phyloP scores from a whole-genome alignment of 2,329 filamentous ascomycete genomes.

The Cladorrhinum sp. region DNA sequence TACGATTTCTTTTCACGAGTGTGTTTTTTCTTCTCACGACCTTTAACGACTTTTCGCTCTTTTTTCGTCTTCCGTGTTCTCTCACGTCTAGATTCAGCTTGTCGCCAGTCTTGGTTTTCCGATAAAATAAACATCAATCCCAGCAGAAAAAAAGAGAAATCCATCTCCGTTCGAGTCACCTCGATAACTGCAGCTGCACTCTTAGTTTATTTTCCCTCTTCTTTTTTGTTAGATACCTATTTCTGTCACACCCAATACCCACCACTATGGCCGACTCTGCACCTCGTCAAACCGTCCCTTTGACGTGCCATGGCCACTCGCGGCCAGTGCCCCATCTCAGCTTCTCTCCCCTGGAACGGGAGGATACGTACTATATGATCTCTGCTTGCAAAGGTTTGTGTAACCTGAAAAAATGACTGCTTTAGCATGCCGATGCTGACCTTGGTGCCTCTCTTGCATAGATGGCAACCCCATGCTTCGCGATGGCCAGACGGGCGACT shows the following conservation, averaged over 20 bases:
- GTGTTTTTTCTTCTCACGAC: constrained; percentile 23
- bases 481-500: constrained; percentile 92
- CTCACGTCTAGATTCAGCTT: constrained; percentile 7
- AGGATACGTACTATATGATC: constrained; percentile 85
- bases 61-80: constrained; percentile 3
- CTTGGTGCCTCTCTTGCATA: constrained; percentile 34
- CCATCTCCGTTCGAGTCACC: not conserved
- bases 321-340: constrained; percentile 86
- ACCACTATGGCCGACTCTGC: constrained; percentile 30
- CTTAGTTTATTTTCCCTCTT: not conserved
- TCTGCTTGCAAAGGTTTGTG: constrained; percentile 80
- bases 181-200: not conserved
- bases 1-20: not conserved
- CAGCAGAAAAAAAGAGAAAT: not conserved
- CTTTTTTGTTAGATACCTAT: not conserved
- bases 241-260: constrained; percentile 1
- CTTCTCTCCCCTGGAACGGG: constrained; percentile 80
- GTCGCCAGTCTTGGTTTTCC: constrained; percentile 20
- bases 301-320: constrained; percentile 94
- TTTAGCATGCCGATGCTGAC: not conserved
- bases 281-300: constrained; percentile 67
- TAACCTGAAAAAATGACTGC: not conserved
- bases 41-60: constrained; percentile 25
- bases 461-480: constrained; percentile 99
- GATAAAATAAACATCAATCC: not conserved